A percentile compares a stretch with the other conserved stretches of the same genome.
phyloP scores from a whole-genome alignment of 2,329 filamentous ascomycete genomes.

The Aspergillus niger region DNA sequence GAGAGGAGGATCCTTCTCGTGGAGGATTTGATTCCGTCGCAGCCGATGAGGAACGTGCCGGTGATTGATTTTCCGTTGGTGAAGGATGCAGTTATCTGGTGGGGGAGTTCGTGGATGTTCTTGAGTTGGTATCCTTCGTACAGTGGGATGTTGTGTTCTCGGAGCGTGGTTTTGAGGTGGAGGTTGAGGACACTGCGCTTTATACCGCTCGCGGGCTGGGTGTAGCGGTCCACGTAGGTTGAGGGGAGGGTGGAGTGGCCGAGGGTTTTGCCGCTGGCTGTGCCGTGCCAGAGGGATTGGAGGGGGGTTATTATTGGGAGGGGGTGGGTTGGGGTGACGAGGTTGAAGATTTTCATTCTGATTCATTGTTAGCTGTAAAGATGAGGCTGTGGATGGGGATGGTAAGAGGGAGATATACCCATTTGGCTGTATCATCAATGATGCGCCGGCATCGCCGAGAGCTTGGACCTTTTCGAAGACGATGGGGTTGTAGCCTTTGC shows the following conservation, averaged over 20 bases:
- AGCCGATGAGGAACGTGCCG: slow-evolving; percentile 8
- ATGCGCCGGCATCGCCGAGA: slow-evolving; percentile 11
- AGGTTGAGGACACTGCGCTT: neutral
- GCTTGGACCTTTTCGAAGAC: slow-evolving; percentile 9
- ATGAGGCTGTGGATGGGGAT: neutral
- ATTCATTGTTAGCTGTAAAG: neutral
- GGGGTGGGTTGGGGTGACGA: accelerated
- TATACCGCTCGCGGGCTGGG: neutral
- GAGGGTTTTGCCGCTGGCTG: neutral
- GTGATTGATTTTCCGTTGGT: neutral
- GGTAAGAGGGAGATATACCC: neutral
- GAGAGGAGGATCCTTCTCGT: neutral
- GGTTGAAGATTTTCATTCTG: slow-evolving; percentile 7
- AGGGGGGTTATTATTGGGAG: neutral
- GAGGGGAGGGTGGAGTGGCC: neutral
- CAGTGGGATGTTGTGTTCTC: neutral
- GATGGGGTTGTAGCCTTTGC: slow-evolving; percentile 5
- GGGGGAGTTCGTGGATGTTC: neutral
- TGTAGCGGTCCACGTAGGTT: neutral
- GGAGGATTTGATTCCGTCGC: slow-evolving; percentile 8
- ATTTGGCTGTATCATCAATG: slow-evolving; percentile 8
- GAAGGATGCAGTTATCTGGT: neutral
- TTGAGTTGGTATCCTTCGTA: slow-evolving; percentile 5
- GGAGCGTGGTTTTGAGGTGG: neutral
- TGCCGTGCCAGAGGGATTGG: slow-evolving; percentile 2